phyloP scores from a whole-genome alignment of 352 stramenopile genomes.

The Pythium vanterpoolii region DNA sequence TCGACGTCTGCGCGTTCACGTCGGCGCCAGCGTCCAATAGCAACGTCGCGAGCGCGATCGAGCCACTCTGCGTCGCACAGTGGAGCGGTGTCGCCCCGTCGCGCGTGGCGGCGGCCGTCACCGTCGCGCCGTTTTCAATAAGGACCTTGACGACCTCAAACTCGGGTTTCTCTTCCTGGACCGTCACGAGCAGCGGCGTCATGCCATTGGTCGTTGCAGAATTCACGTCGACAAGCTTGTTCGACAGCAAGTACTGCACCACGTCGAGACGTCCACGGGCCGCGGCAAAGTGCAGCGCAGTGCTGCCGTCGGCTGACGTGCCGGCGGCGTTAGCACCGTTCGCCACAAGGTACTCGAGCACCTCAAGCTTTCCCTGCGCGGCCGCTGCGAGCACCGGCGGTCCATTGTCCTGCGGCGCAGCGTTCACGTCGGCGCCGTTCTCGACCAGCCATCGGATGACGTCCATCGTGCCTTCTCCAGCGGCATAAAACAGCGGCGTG shows the following conservation, averaged over 20 bases:
- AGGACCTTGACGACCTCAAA: conserved; percentile 20
- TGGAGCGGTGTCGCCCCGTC: conserved; percentile 26
- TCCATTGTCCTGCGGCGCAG: conserved; percentile 11
- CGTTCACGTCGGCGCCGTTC: conserved; percentile 26
- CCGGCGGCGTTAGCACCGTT: conserved; percentile 11
- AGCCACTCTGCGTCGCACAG: conserved; percentile 19
- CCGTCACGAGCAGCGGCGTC: conserved; percentile 23
- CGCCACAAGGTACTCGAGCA: conserved; percentile 19
- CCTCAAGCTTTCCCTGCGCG: conserved; percentile 21
- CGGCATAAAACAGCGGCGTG: conserved; percentile 28
- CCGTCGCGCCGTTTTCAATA: conserved; percentile 17
- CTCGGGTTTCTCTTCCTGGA: conserved; percentile 16
- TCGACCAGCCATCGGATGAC: conserved; percentile 23
- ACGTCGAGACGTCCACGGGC: conserved; percentile 13
- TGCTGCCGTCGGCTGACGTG: conserved; percentile 17
- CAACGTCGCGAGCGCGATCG: conserved; percentile 16
- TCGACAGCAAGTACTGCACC: conserved; percentile 16
- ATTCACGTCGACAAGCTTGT: conserved; percentile 25
- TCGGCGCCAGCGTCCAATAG: conserved; percentile 21
- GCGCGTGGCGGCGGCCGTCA: conserved; percentile 1
- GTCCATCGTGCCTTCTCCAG: conserved; percentile 14
- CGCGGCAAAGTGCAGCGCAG: conserved; percentile 24
- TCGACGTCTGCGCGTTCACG: conserved; percentile 24
- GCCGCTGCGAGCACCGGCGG: conserved; percentile 23
- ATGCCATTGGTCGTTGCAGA: conserved; percentile 18